phyloP scores from a whole-genome alignment of 1,284 basidiomycete species.

The Marasmius oreades region DNA sequence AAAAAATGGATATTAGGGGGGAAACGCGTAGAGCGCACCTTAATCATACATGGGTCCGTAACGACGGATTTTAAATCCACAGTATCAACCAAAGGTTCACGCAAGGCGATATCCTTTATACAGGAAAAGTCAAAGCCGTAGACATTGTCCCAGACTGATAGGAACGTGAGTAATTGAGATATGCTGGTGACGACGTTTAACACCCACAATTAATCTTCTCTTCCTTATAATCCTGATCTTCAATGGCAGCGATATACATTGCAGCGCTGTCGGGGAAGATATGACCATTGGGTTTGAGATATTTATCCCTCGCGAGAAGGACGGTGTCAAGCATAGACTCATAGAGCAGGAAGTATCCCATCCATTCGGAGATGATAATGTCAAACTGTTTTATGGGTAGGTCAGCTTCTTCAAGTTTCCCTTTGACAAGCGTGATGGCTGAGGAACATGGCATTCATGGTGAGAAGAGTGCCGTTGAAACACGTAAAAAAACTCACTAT shows the following conservation, averaged over 20 bases:
- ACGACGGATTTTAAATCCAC: conserved; percentile 93
- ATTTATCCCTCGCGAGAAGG: conserved; percentile 94
- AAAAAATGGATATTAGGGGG: not conserved
- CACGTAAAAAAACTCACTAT: conserved; percentile 60
- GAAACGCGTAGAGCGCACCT: conserved; percentile 42
- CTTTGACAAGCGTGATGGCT: conserved; percentile 96
- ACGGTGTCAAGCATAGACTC: conserved; percentile 99
- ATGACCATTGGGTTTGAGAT: conserved; percentile 85
- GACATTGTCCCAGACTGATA: conserved; percentile 96
- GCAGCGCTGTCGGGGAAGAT: conserved; percentile 97
- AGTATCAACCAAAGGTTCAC: conserved; percentile 96
- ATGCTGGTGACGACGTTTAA: conserved; percentile 1
- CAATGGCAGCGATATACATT: conserved; percentile 94
- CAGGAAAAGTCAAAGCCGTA: conserved; percentile 99
- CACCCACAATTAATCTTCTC: conserved; percentile 97
- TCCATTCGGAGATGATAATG: conserved; percentile 99
- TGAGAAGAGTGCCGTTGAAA: conserved; percentile 5
- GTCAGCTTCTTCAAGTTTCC: conserved; percentile 92
- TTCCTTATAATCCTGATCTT: conserved; percentile 99
- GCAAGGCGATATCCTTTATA: conserved; percentile 98
- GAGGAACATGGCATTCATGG: conserved; percentile 14
- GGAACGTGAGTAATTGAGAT: conserved; percentile 3
- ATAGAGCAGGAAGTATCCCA: conserved; percentile 95
- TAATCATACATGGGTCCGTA: conserved; percentile 84
- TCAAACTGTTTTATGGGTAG: conserved; percentile 89